Evolutionary conservation across 1,284 basidiomycete genomes (phyloP), one percentile per base, ranked within the genome.

Genomic region (Limonomyces culmigenus): DNA sequence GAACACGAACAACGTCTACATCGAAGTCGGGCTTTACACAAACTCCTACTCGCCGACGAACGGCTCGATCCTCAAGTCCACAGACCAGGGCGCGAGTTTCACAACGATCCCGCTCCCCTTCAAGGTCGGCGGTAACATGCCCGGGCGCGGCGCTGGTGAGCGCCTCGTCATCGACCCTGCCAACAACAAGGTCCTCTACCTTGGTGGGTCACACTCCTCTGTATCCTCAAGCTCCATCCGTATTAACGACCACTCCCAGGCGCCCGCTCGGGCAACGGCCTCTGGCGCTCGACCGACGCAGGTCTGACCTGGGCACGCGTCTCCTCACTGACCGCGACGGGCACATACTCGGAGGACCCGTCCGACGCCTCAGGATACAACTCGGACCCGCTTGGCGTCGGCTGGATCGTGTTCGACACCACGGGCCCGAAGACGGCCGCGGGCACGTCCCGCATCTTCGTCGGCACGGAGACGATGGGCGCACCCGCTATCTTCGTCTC

Each of bases 331-430:
- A 64, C 71, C 1, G 67, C 60, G 42, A 60, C 60, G 36, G 71
- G 71, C 8, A 68, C 65, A 2, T 76, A 65, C 40, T 54, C 67
- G 11, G 60, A 67, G 0, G 68, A 74, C 43, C 57, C 70, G 0
- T 58, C 63, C 8, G 72, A 74, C 43, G 57, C 60, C 5, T 61
- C 49, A 25, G 74, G 73, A 5, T 68, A 67, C 44, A 70, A 71
- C 46, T 62, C 50, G 32, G 67, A 71, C 50, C 60, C 62, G 45
- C 59, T 67, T 42, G 67, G 68, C 48, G 57, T 76, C 36, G 52
- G 70, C n/a, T 78, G 66, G 59, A 67, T 78, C 19, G 75, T 73
- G 0, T 76, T 77, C 44, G 73, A 76, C 45, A 64, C 70, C 3
- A 67, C 70, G 13, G 68, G 69, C 6, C 52, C 56, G 2, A 54